phyloP scores from a whole-genome alignment of 805 yeast genomes.

The Candida tibetensis region DNA sequence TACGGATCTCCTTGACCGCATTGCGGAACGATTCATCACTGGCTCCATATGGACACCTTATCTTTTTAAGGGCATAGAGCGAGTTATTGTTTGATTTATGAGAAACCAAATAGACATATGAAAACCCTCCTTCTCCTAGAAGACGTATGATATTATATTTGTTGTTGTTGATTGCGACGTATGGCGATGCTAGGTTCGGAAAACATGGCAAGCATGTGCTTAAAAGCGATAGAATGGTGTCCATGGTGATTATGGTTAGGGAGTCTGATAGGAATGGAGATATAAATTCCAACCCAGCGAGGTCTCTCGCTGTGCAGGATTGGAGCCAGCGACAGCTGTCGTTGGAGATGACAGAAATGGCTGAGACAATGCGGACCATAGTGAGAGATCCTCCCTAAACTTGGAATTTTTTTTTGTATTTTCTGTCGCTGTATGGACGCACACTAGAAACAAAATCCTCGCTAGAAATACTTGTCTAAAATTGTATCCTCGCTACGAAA shows the following conservation, averaged over 20 bases:
- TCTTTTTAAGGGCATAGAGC: slow-evolving; percentile 75
- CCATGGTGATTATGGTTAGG: slow-evolving; percentile 17
- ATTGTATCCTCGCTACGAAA: no score
- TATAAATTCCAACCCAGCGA: no score
- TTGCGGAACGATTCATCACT: slow-evolving; percentile 56
- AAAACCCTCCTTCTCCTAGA: slow-evolving; percentile 89
- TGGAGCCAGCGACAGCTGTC: no score
- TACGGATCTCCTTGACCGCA: slow-evolving; percentile 76
- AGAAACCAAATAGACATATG: slow-evolving; percentile 79
- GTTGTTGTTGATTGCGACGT: slow-evolving; percentile 58
- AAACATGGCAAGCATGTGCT: slow-evolving; percentile 45
- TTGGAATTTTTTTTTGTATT: no score
- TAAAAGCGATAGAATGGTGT: slow-evolving; percentile 17
- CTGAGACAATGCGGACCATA: no score
- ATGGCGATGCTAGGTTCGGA: slow-evolving; percentile 47
- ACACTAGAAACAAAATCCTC: no score
- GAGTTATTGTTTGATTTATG: slow-evolving; percentile 42
- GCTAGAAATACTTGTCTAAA: no score
- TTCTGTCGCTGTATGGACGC: no score
- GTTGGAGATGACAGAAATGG: neutral
- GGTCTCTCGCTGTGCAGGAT: no score
- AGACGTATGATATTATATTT: slow-evolving; percentile 62
- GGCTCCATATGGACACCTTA: slow-evolving; percentile 83
- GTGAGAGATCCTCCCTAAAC: no score
- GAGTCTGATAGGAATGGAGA: no score